phyloP scores from a whole-genome alignment of 139 green algal species.

The Pleodorina starrii region DNA sequence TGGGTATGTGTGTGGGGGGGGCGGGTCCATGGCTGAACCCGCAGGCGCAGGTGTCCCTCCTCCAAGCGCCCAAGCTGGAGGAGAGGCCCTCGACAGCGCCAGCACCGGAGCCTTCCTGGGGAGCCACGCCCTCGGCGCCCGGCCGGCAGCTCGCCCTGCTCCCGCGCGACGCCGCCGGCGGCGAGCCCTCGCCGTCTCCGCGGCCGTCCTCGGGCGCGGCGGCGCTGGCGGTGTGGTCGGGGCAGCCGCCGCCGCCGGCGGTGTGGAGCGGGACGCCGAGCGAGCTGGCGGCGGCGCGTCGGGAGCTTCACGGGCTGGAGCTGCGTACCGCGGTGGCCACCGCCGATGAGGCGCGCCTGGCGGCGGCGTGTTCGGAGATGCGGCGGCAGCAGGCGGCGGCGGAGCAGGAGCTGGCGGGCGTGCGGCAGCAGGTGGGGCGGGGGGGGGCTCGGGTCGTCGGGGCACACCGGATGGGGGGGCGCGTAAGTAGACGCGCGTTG shows the following conservation, averaged over 20 bases:
- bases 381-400: slow-evolving; percentile 27
- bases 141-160: not conserved
- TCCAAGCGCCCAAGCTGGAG: slow-evolving; percentile 5
- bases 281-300: slow-evolving; percentile 18
- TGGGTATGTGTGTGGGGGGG: too few species aligned
- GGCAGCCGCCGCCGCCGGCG: not conserved
- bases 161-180: not conserved
- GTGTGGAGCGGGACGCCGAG: not conserved
- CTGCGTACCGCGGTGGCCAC: not conserved
- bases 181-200: too few species aligned
- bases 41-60: slow-evolving; percentile 22
- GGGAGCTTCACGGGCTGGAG: slow-evolving; percentile 29
- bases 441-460: too few species aligned
- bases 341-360: slow-evolving; percentile 29
- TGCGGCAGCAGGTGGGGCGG: slow-evolving; percentile 36
- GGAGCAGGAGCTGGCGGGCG: not conserved
- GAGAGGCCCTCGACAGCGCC: too few species aligned
- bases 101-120: not conserved
- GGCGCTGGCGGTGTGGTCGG: not conserved
- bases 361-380: slow-evolving; percentile 13
- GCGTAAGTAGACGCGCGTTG: too few species aligned
- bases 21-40: too few species aligned
- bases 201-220: not conserved
- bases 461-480: too few species aligned
- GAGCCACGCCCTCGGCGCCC: not conserved